Evolutionary conservation across 768 basidiomycete species (phyloP).

Genomic region (Rhodotorula kratochvilovae): DNA sequence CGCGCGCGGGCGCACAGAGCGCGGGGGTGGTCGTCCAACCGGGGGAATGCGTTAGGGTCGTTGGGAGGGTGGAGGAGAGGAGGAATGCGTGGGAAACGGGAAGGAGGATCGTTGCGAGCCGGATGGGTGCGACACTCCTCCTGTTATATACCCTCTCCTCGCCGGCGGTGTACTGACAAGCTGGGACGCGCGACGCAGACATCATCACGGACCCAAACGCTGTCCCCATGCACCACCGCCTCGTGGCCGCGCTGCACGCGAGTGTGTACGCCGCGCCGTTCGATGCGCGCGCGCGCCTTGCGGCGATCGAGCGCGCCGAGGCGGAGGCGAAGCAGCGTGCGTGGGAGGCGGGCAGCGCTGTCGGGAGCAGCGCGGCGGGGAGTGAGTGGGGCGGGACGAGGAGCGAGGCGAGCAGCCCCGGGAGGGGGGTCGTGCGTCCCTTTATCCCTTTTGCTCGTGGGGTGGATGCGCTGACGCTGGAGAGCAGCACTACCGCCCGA

Average conservation of each 20-base stretch:
- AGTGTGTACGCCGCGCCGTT: constrained; percentile 2
- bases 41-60: constrained; percentile 7
- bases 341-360: background rate
- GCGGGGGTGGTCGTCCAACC: background rate
- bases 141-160: too few species aligned
- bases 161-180: background rate
- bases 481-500: constrained; percentile 13
- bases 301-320: constrained; percentile 11
- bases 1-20: background rate
- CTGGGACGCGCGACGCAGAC: background rate
- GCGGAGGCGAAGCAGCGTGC: background rate
- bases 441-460: too few species aligned
- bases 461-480: too few species aligned
- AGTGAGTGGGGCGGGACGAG: background rate
- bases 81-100: background rate
- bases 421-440: background rate
- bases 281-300: constrained; percentile 1
- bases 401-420: background rate
- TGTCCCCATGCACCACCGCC: background rate
- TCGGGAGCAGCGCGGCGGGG: background rate
- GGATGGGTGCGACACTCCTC: constrained; percentile 7
- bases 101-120: constrained; percentile 2
- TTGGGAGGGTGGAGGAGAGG: constrained; percentile 13
- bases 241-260: background rate
- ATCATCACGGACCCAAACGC: background rate